Evolutionary conservation across 2,329 filamentous ascomycete species (phyloP).

Genomic region (Didymella arachidicola): DNA sequence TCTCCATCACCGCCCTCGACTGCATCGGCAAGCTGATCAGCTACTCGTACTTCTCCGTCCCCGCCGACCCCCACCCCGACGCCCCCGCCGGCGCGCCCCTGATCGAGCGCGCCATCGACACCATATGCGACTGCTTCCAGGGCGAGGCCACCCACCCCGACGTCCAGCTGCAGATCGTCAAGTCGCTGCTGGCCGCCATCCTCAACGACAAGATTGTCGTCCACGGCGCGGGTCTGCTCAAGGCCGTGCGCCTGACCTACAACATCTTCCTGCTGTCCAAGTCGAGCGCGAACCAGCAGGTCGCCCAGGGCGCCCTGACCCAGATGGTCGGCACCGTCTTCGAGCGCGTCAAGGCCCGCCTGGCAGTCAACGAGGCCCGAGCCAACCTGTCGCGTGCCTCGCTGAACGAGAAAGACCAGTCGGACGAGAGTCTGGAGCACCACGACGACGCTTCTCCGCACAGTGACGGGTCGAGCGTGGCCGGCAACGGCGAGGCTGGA

Average conservation of each 20-base stretch:
- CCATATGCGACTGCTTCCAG: constrained; percentile 99
- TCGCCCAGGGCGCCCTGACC: constrained; percentile 94
- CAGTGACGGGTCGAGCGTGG: constrained; percentile 35
- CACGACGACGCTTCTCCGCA: constrained; percentile 35
- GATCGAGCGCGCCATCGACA: constrained; percentile 97
- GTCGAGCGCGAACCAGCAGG: constrained; percentile 92
- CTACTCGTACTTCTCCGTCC: constrained; percentile 94
- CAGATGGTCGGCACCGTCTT: constrained; percentile 99
- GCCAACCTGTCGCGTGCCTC: constrained; percentile 61
- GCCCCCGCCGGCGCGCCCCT: constrained; percentile 67
- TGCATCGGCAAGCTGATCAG: constrained; percentile 99
- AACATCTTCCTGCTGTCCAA: constrained; percentile 98
- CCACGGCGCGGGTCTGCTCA: constrained; percentile 92
- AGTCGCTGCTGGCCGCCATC: constrained; percentile 92
- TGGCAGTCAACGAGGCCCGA: constrained; percentile 86
- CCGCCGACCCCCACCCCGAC: constrained; percentile 55
- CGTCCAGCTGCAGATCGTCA: constrained; percentile 97
- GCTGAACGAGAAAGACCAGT: constrained; percentile 48
- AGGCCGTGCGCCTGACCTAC: constrained; percentile 97
- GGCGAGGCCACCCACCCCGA: constrained; percentile 92
- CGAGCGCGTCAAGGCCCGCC: constrained; percentile 84
- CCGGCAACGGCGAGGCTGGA: constrained; percentile 54
- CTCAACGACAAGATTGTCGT: constrained; percentile 99
- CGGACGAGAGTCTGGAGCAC: constrained; percentile 43
- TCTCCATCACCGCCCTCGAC: constrained; percentile 90